Evolutionary conservation across 192 early-diverging fungal genomes (phyloP), one percentile per base, ranked within the genome.

Genomic region (Lobosporangium transversale): DNA sequence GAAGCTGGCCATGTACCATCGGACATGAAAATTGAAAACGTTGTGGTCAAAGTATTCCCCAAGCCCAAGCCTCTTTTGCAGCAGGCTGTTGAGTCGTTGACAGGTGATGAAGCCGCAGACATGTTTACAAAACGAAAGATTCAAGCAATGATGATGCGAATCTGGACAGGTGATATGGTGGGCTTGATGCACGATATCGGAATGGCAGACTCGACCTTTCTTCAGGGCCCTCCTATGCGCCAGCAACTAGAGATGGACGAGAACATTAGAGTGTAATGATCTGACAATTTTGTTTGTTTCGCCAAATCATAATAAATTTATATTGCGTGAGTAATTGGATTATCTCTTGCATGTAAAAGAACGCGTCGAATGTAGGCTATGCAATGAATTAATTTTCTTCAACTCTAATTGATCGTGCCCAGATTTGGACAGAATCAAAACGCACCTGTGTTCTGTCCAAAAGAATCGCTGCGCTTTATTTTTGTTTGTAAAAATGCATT

Each of bases 11-110:
- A 44, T 10, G 17, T 75, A 21, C 55, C 68, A 2, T 70, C 61
- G 14, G 40, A 64, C 21, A 24, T 71, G 55, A 11, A 79, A 29
- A 58, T 81, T 1, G 76, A 78, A 30, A 83, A 83, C 33, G 49
- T 87, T 50, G 57, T 51, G 14, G 67, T 84, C 53, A 85, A 85
- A 58, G 71, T 70, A 37, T 86, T 82, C 80, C 82, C 82, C 11
- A 71, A 67, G 21, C 78, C 78, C 37, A 79, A 79, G 57, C 68
- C 68, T 23, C 61, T 30, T 52, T 1, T 79, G 3, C 68, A 71
- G 12, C 63, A 67, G 30, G 1, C 71, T 15, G 52, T 58, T 4
- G 69, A 71, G 10, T 61, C 68, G 21, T 67, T 71, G 68, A 62
- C 45, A 0, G 68, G 68, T 0, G 76, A 79, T 20, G 76, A 68